Percentiles rank a stretch among this genome's conserved stretches.
Evolutionary conservation across 2,329 filamentous ascomycete species (phyloP).

Genomic region (Dothistroma septosporum): DNA sequence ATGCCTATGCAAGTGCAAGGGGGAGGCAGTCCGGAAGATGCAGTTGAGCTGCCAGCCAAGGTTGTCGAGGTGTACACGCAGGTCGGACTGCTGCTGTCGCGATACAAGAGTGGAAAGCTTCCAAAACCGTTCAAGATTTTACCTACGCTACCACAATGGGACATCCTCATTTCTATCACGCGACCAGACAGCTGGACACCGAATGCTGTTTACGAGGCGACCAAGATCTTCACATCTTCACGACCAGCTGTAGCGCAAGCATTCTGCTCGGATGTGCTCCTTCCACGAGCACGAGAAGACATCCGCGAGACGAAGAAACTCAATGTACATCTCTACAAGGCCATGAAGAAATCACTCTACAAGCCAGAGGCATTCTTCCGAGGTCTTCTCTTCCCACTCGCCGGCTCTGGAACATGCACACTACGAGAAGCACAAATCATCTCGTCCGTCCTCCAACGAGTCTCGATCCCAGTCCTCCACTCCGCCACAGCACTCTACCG

Average conservation of each 20-base stretch:
- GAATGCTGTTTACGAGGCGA: slow-evolving; percentile 82
- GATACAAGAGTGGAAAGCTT: slow-evolving; percentile 93
- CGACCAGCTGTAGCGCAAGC: slow-evolving; percentile 75
- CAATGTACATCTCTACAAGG: slow-evolving; percentile 91
- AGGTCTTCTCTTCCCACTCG: slow-evolving; percentile 86
- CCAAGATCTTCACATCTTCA: slow-evolving; percentile 83
- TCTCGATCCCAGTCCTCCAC: slow-evolving; percentile 86
- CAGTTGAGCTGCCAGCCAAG: slow-evolving; percentile 81
- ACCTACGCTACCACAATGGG: slow-evolving; percentile 87
- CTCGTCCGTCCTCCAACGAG: slow-evolving; percentile 74
- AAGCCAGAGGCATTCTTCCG: slow-evolving; percentile 97
- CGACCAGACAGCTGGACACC: slow-evolving; percentile 72
- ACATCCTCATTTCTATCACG: slow-evolving; percentile 80
- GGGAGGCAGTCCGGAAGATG: slow-evolving; percentile 66
- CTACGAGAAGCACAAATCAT: slow-evolving; percentile 89
- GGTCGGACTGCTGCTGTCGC: slow-evolving; percentile 81
- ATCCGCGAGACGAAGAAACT: slow-evolving; percentile 93
- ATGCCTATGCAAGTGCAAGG: slow-evolving; percentile 51
- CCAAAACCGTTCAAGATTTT: slow-evolving; percentile 98
- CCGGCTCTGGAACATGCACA: slow-evolving; percentile 81
- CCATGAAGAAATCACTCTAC: slow-evolving; percentile 86
- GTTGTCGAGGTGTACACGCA: slow-evolving; percentile 93
- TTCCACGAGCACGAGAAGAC: slow-evolving; percentile 87
- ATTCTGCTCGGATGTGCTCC: slow-evolving; percentile 80
- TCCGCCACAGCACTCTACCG: slow-evolving; percentile 87